Evolutionary conservation across 495 filamentous ascomycete species (phyloP).

Genomic region (Talaromyces nanjingensis): DNA sequence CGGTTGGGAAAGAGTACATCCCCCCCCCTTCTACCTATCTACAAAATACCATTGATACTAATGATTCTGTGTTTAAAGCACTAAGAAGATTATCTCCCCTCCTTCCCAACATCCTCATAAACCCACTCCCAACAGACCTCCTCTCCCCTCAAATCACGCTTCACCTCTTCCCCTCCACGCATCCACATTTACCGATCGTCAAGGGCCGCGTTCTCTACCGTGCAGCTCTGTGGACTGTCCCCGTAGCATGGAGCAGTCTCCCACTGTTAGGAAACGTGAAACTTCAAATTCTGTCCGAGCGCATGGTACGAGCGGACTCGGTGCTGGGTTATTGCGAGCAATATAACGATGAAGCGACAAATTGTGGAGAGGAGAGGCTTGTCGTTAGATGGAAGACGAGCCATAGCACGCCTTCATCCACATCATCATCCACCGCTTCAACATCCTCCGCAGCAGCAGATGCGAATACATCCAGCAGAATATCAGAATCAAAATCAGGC

Average conservation of each 20-base stretch:
- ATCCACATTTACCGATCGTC: constrained; percentile 89
- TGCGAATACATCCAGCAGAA: too few species aligned
- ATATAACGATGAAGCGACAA: constrained; percentile 19
- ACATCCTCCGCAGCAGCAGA: neutral
- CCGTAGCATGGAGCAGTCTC: constrained; percentile 88
- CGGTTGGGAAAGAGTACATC: constrained; percentile 83
- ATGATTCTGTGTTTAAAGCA: constrained; percentile 40
- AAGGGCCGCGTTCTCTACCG: constrained; percentile 84
- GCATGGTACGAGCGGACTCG: constrained; percentile 59
- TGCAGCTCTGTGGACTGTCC: constrained; percentile 90
- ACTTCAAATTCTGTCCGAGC: constrained; percentile 78
- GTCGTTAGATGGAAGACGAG: constrained; percentile 81
- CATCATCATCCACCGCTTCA: neutral
- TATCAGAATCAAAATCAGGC: neutral
- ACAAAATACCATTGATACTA: neutral
- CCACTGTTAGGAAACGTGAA: constrained; percentile 84
- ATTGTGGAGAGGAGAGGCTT: constrained; percentile 62
- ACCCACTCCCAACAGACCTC: constrained; percentile 73
- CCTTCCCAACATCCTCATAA: constrained; percentile 78
- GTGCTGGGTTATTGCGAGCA: constrained; percentile 19
- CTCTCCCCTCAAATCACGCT: constrained; percentile 87
- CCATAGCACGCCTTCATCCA: neutral
- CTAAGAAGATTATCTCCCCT: constrained; percentile 78
- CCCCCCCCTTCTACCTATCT: neutral
- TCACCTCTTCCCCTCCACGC: constrained; percentile 92